phyloP scores from a whole-genome alignment of 306 rosid genomes.

The Casuarina equisetifolia region DNA sequence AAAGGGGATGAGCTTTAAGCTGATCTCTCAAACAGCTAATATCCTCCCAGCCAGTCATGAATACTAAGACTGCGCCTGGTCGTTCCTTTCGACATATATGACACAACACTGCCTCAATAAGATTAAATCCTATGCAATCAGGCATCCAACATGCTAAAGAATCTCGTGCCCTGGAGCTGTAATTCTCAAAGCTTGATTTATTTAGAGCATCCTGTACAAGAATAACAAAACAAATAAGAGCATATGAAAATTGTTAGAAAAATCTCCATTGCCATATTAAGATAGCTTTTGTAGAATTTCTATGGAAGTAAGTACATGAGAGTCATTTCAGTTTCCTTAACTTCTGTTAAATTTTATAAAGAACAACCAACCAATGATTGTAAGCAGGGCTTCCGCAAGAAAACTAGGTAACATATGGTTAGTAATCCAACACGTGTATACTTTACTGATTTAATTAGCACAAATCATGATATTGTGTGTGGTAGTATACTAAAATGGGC shows the following conservation, averaged over 20 bases:
- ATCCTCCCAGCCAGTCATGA: slow-evolving; percentile 99
- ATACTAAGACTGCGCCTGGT: slow-evolving; percentile 89
- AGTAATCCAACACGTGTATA: background rate
- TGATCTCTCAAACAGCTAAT: slow-evolving; percentile 91
- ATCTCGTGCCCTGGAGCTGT: slow-evolving; percentile 78
- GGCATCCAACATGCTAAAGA: slow-evolving; percentile 86
- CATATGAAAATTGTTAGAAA: slow-evolving; percentile 7
- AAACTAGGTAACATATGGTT: too few species aligned
- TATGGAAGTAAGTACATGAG: background rate
- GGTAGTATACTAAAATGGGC: background rate
- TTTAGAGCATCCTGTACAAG: slow-evolving; percentile 79
- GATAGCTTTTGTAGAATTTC: background rate
- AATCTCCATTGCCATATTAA: slow-evolving; percentile 4
- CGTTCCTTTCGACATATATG: slow-evolving; percentile 96
- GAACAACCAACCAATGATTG: background rate
- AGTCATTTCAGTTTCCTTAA: background rate
- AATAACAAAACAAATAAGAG: slow-evolving; percentile 27
- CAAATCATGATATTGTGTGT: background rate
- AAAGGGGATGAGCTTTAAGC: slow-evolving; percentile 89
- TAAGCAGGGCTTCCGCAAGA: background rate
- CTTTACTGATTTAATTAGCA: too few species aligned
- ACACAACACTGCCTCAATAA: slow-evolving; percentile 90
- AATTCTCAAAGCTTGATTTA: slow-evolving; percentile 75
- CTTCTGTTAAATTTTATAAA: background rate
- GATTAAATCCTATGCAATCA: slow-evolving; percentile 92